Evolutionary conservation across 2,329 filamentous ascomycete genomes (phyloP), one percentile per base, ranked within the genome.

Genomic region (Graphiopsis chlorocephala): DNA sequence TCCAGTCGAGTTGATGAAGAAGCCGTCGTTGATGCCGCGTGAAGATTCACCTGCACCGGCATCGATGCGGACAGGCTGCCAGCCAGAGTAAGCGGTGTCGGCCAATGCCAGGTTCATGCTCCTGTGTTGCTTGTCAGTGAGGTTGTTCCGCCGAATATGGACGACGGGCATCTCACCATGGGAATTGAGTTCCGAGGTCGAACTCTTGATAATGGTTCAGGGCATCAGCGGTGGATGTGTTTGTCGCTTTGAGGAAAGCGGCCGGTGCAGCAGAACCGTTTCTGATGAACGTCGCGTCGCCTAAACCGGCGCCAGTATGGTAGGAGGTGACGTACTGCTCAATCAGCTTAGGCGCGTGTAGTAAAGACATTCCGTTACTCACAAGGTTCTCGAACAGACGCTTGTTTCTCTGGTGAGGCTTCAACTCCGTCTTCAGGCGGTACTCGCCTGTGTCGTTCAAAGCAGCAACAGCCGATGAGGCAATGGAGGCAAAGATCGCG

Each of bases 1-100:
- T n/a, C 75, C 75, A 4, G 71, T 75, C 17, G 62, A 64, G 65
- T 76, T 74, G 68, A 75, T 67, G 66, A 69, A 74, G 68, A 72
- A 75, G 57, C 71, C 73, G 23, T 64, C 45, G 23, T 53, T 42
- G 7, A 17, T 23, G 15, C 53, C 61, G 15, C 53, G 28, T 7
- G 65, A 63, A 7, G 61, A 63, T 12, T 66, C 68, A 25, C 64
- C 62, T 7, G 65, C 59, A 10, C 72, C 74, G 15, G 67, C 72
- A 28, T 76, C 70, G 64, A 77, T 68, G 38, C 68, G 65, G 5
- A 76, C 74, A 10, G 73, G 71, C 61, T 74, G 67, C 75, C 74
- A 77, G 10, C 68, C 69, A 29, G 71, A 65, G 65, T 77, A 75
- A 65, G 70, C 70, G 35, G 68, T 67, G 45, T 63, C 64, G 58